Base-by-base conservation (phyloP, 352 stramenopile species). In the Aphanomyces euteiches region DNA sequence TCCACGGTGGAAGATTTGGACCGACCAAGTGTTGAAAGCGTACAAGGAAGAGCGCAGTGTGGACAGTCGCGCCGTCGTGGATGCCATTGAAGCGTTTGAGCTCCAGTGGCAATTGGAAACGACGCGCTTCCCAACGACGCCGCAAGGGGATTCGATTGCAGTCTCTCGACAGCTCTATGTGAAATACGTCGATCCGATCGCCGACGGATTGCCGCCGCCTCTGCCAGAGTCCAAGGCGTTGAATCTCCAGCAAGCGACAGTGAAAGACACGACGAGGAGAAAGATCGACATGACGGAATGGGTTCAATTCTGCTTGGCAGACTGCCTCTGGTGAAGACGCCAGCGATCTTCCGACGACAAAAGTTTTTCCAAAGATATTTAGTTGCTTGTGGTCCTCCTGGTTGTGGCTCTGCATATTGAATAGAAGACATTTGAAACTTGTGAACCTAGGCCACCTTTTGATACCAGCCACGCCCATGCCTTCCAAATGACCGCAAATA, bases 91-190 rank as follows among this genome's bases (percentile, higher is more conserved):
- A 45, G 71, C 75, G 7, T 90, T 88, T 63, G 84, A 92, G 74
- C 76, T 90, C 72, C 82, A 87, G 72, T 92, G 84, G 84, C 84
- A 92, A 69, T 74, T 92, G n/a, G 39, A 66, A 10, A 50, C 43
- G 8, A 28, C 19, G 10, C 41, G 28, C 3, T 67, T 67, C 10
- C 59, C 59, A 4, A 43, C 38, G 5, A 50, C 39, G 3, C 17
- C 59, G 2, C 7, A 43, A 13, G 59, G 43, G 6, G 43, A 19
- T 28, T 10, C 41, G 1, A 28, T 67, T 7, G 4, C 4, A 8
- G 19, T 67, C 15, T n/a, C 59, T 28, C 28, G 34, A 10, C 36
- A 47, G 7, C n/a, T 66, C n/a, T 66, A 48, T 19, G 38, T n/a
- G 39, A 66, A 34, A 66, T 47, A 66, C 17, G 39, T 38, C n/a